These are phyloP conservation scores for Avena atlantica DNA, from an alignment of 176 grass and related monocot species.

Conservation along the genomic window DNA sequence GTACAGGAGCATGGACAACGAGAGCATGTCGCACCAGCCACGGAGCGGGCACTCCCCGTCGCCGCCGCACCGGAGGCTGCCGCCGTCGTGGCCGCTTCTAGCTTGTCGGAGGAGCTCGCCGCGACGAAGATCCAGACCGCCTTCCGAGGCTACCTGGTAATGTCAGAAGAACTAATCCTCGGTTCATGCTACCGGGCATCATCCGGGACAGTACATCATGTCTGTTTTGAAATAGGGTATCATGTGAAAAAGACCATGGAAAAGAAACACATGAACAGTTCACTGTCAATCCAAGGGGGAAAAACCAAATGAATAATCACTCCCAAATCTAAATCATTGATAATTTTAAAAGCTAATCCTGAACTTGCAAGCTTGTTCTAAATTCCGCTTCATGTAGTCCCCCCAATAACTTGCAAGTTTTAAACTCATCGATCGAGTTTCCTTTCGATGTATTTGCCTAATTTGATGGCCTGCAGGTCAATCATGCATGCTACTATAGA, in stretches of 20 bases:
- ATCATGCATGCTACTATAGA: not conserved
- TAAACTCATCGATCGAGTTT: not conserved
- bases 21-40: not conserved
- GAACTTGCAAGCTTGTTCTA: not conserved
- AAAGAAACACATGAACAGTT: no score
- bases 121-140: constrained; percentile 77
- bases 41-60: not conserved
- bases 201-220: not conserved
- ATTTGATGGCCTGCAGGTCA: not conserved
- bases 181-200: not conserved
- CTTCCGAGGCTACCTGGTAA: constrained; percentile 70
- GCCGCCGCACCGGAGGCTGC: constrained; percentile 1
- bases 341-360: not conserved
- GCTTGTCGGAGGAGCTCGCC: constrained; percentile 50
- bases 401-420: not conserved
- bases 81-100: not conserved
- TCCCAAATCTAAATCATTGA: not conserved
- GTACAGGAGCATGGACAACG: not conserved
- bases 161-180: not conserved
- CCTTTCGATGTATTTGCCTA: not conserved
- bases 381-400: not conserved
- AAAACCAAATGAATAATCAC: not conserved
- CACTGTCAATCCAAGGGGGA: no score
- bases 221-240: not conserved
- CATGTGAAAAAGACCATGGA: not conserved